Evolutionary conservation across 2,329 filamentous ascomycete genomes (phyloP).

Genomic region (Aureobasidium sp.): DNA sequence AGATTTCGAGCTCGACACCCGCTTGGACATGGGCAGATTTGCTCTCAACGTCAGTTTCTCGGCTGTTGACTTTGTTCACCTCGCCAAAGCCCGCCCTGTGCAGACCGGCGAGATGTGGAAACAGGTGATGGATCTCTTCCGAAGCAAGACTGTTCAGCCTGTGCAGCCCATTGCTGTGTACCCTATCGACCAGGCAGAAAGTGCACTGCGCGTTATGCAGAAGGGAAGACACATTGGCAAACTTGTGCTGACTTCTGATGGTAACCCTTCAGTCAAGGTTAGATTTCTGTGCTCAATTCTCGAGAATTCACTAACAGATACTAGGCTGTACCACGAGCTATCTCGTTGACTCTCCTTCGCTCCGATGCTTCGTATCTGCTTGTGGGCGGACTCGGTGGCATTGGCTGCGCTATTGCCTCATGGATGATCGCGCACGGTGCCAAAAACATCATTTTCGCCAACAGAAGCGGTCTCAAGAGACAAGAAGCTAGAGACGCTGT

Average conservation of each 20-base stretch:
- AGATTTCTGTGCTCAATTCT: not conserved
- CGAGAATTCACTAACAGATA: too few relatives aligned
- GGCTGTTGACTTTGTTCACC: not conserved
- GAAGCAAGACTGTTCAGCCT: not conserved
- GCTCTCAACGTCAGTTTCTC: not conserved
- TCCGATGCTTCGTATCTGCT: slow-evolving; percentile 19
- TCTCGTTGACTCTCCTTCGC: too few relatives aligned
- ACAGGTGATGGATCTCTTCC: not conserved
- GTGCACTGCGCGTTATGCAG: slow-evolving; percentile 15
- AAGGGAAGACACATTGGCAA: slow-evolving; percentile 22
- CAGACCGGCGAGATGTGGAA: not conserved
- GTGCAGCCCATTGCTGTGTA: not conserved
- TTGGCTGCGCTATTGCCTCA: slow-evolving; percentile 18
- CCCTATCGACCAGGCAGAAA: not conserved
- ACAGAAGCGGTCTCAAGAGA: slow-evolving; percentile 14
- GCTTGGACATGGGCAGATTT: not conserved
- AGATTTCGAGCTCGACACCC: not conserved
- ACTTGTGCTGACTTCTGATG: slow-evolving; percentile 18
- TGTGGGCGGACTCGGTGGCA: slow-evolving; percentile 22
- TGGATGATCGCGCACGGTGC: slow-evolving; percentile 21
- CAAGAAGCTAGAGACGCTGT: slow-evolving; percentile 8
- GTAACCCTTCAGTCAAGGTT: not conserved
- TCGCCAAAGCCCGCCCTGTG: not conserved
- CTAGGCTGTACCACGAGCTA: too few relatives aligned
- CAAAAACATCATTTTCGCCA: slow-evolving; percentile 19